Conservation (phyloP, 768 basidiomycete genomes). For the Agrocybe pediades region DNA sequence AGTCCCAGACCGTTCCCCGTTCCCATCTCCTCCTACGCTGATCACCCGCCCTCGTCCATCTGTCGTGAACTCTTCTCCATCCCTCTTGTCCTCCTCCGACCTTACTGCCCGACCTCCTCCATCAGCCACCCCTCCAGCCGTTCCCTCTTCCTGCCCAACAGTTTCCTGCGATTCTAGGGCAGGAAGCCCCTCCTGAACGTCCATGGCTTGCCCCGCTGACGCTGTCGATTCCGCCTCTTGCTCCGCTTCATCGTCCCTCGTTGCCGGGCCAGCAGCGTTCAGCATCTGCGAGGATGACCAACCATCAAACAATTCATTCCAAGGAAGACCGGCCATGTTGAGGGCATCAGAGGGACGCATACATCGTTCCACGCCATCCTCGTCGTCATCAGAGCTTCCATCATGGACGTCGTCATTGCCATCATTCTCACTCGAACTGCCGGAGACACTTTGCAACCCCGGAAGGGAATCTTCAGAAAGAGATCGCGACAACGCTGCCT, state of each 20-base stretch:
- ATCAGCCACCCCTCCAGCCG: constrained; percentile 67
- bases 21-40: constrained; percentile 1
- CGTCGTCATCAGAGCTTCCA: constrained; percentile 13
- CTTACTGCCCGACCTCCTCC: constrained; percentile 45
- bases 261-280: not conserved
- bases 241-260: not conserved
- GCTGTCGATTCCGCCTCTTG: not conserved
- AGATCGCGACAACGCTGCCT: not conserved
- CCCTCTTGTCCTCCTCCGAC: constrained; percentile 15
- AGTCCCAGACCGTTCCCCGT: constrained; percentile 1
- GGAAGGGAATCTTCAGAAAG: constrained; percentile 32
- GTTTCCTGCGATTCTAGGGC: too few species aligned
- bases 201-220: too few species aligned
- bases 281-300: not conserved
- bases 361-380: constrained; percentile 5
- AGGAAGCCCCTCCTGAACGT: too few species aligned
- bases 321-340: not conserved
- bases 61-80: not conserved
- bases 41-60: not conserved
- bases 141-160: constrained; percentile 38
- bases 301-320: not conserved
- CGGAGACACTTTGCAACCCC: constrained; percentile 34
- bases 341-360: not conserved
- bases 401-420: constrained; percentile 15
- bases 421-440: constrained; percentile 21